Base-by-base conservation (phyloP, 441 rosid genomes). In the Bocquillonia castaneifolia region DNA sequence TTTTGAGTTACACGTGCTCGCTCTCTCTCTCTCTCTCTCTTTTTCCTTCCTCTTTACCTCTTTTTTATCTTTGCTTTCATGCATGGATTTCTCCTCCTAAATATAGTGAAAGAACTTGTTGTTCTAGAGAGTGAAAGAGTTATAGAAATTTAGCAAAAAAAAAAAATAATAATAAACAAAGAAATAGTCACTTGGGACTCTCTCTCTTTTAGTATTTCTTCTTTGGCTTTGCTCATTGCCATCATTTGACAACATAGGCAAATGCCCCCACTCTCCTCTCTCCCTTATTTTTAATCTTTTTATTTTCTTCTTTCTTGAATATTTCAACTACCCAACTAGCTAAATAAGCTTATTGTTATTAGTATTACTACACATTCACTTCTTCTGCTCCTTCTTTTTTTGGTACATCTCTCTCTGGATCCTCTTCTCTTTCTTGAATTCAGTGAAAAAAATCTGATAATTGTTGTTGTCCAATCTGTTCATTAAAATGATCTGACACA, bases 51-150 rank as follows among this genome's bases (percentile, higher is more conserved):
- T 37, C 10, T 37, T 59, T 64, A 70, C 25, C 51, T 50, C 65
- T 50, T 62, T 65, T 67, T 70, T 20, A 66, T 75, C 83, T 78
- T 82, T 82, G 84, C 88, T 82, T 80, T 79, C 78, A 63, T 82
- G 88, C 89, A 81, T 85, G 84, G 89, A 79, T 76, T 85, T 85
- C 87, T 81, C 83, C 88, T 76, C 84, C 83, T 72, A 69, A 73
- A 71, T 68, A 53, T 79, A 62, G 71, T 67, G 70, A 53, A 18
- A n/a, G n/a, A n/a, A n/a, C 28, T 25, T 56, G 54, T 18, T 18
- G 31, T 42, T 45, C 3, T 2, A 40, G 50, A 25, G 51, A 40
- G 34, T 42, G 18, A 47, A 25, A 22, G 23, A 56, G 67, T n/a
- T n/a, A 48, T 32, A 63, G 47, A 63, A 57, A 17, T 3, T 9